Conservation (phyloP, 2,329 filamentous ascomycete genomes). For the Colletotrichum eremochloae region DNA sequence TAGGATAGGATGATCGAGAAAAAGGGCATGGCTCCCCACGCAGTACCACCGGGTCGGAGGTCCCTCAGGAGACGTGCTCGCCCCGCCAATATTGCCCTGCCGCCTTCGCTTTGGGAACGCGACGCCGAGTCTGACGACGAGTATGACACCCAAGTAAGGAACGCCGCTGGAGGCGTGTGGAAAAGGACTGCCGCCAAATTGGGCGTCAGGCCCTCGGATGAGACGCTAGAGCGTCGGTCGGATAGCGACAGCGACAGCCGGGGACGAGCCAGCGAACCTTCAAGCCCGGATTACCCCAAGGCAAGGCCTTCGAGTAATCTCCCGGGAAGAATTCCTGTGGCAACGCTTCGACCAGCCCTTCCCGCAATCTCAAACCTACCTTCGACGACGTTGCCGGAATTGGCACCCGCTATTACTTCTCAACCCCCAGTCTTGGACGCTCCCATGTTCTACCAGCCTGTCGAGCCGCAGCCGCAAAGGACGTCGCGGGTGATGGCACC, state of each 20-base stretch:
- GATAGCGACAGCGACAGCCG: slow-evolving; percentile 35
- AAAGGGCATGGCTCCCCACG: slow-evolving; percentile 34
- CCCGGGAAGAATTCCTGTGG: slow-evolving; percentile 10
- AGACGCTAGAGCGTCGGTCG: slow-evolving; percentile 27
- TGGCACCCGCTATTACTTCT: slow-evolving; percentile 3
- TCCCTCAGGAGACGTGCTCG: slow-evolving; percentile 22
- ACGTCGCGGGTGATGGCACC: slow-evolving; percentile 4
- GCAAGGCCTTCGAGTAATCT: slow-evolving; percentile 15
- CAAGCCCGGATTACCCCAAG: slow-evolving; percentile 27
- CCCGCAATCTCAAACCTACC: slow-evolving; percentile 4
- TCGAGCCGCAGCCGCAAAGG: slow-evolving; percentile 1
- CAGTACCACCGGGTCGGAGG: slow-evolving; percentile 23
- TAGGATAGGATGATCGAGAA: slow-evolving; percentile 39
- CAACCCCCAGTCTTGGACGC: neutral
- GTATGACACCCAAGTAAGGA: slow-evolving; percentile 26
- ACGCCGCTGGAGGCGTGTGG: slow-evolving; percentile 36
- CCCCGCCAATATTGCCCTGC: slow-evolving; percentile 28
- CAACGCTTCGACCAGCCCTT: slow-evolving; percentile 14
- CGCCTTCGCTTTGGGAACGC: slow-evolving; percentile 23
- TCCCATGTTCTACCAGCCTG: slow-evolving; percentile 5
- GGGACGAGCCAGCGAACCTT: slow-evolving; percentile 11
- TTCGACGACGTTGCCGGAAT: slow-evolving; percentile 1
- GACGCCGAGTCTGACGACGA: slow-evolving; percentile 37
- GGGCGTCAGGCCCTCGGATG: slow-evolving; percentile 9
- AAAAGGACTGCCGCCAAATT: slow-evolving; percentile 12